Evolutionary conservation across 2,329 filamentous ascomycete species (phyloP), one percentile per base, ranked within the genome.

Genomic region (Metarhizium guizhouense): DNA sequence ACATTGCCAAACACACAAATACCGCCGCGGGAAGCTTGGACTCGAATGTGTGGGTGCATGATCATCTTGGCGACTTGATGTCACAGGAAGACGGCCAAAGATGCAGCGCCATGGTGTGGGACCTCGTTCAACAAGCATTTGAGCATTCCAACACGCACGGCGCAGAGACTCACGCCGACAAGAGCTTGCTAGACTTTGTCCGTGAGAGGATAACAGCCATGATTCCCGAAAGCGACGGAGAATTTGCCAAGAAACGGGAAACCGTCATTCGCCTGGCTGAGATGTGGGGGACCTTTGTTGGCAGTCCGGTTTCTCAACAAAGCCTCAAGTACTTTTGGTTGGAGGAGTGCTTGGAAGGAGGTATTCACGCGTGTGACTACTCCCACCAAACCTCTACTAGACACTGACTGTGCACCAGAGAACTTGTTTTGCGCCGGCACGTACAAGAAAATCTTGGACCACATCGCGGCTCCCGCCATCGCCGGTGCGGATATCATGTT

Each of bases 271-370:
- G 81, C 58, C 70, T 81, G 65, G 80, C 82, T 3, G 80, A 86
- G 61, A 76, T 83, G 63, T 90, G 87, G 85, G 87, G 87, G 2
- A 80, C 81, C 0, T 90, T 88, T 65, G 78, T 90, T 6, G 87
- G 87, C 14, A 85, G 79, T 57, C 78, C 82, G 0, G 74, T 88
- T 8, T 71, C 76, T 53, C 78, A 65, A 30, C 87, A 91, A 66
- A 89, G 85, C 62, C 72, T 90, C 36, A 88, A 85, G 71, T 90
- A 83, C 71, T 88, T 90, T 66, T 90, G 86, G 85, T 67, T 91
- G 5, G 87, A 91, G 65, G 86, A 90, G 68, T 88, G 85, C 60
- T 84, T 90, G 53, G 86, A 90, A 65, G 87, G 86, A 49, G 80
- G 82, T 82, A 65, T 62, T 74, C 20, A 20, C 18, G 3, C 14